Base-by-base conservation (phyloP, 805 yeast genomes). In the Candida krabiensis region DNA sequence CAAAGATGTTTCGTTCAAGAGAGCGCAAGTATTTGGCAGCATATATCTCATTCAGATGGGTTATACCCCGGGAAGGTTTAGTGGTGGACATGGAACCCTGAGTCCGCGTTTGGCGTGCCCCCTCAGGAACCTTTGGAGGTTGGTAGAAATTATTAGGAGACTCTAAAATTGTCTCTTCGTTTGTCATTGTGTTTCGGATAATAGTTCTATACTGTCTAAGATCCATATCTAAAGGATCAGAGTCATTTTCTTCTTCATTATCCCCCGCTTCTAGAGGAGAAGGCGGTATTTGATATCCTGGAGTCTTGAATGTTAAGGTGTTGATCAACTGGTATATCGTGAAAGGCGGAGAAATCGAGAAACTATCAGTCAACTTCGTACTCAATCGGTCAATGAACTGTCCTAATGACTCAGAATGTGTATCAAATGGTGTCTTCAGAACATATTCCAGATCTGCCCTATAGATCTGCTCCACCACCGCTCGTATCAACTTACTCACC, bases 301-400 rank as follows among this genome's bases (percentile, higher is more conserved):
- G 51, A 4, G 44, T 34, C 2, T 37, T 29, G 22, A 48, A 46
- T 4, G 41, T 31, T 5, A 58, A 23, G 1, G 52, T 46, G 1
- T 37, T 28, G 1, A 38, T 38, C 14, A 60, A 37, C 36, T 50
- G 53, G 15, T 30, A 35, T 6, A 60, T 51, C 1, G 64, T 60
- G 35, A 58, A 60, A 3, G 65, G 65, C 1, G 65, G 65, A 1
- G 61, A 53, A 2, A 33, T 33, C 0, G 26, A 13, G 26, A 58
- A 59, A n/a, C 40, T 38, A 2, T 30, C 22, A 6, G 17, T n/a
- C 14, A 56, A 30, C 24, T 40, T 43, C 1, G 16, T 8, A 5
- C 25, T 30, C 9, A 53, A 28, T 25, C 55, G 37, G 5, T 37
- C 25, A 5, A 48, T 33, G 22, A 50, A 40, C 11, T 40, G 37